Base-by-base conservation (phyloP, 2,329 filamentous ascomycete genomes). In the Cordyceps farinosa region DNA sequence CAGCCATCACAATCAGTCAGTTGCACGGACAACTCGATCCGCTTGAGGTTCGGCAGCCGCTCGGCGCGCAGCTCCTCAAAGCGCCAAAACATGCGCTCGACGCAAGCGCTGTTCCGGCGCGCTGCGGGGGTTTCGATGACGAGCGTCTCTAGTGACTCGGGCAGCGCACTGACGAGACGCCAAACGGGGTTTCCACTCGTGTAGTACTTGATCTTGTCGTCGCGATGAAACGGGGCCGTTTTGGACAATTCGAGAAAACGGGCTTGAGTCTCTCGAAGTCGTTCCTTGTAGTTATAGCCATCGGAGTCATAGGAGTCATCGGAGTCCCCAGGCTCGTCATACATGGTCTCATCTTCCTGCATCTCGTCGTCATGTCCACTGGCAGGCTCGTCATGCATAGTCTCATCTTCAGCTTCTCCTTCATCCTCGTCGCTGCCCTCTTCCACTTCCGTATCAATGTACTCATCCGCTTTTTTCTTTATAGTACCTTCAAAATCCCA, bases 101-200 rank as follows among this genome's bases (percentile, higher is more conserved):
- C 48, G 10, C 36, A 52, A 36, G 36, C 36, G 8, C 15, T n/a
- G 38, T 61, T 45, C 10, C 17, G 48, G 3, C 8, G 27, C 17
- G 11, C 17, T 9, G 48, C 48, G 4, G 58, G 58, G 9, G 22
- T 47, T n/a, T 53, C 48, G 8, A 61, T 40, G 27, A 53, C 34
- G 34, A 61, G 44, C 38, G 58, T 47, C 50, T 61, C 50, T n/a
- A 61, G 48, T 27, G 47, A 42, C 3, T 30, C 40, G 11, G 58
- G 58, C 40, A 53, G 15, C 40, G 9, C 36, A 17, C 48, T 29
- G 30, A 45, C 48, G 15, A 61, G 58, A 2, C 48, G 17, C 48
- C 48, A 61, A 27, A 51, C 44, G 11, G 8, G 5, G 9, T 38
- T 29, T 3, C 44, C 44, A 44, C 8, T 50, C 4, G 8, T 48